Evolutionary conservation across 306 rosid genomes (phyloP).

Genomic region (Cucurbita argyrosperma): DNA sequence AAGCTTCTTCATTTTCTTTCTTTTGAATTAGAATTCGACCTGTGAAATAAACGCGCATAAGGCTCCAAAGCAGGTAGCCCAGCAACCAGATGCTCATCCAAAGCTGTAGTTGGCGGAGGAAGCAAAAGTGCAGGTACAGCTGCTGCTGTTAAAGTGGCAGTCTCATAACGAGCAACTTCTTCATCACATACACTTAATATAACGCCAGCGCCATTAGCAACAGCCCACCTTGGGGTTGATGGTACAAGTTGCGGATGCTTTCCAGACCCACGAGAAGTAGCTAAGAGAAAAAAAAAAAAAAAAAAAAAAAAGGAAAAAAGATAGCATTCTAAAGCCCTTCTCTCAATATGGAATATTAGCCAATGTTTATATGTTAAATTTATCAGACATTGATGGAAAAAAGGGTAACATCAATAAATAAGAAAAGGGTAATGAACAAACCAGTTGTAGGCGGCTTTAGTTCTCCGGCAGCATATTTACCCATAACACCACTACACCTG

Average conservation of each 20-base stretch:
- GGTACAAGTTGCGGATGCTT: constrained; percentile 95
- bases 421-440: constrained; percentile 12
- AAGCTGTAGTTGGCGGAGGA: constrained; percentile 96
- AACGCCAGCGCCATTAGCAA: constrained; percentile 98
- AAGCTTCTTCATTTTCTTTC: neutral
- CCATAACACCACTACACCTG: constrained; percentile 99
- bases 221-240: constrained; percentile 98
- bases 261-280: constrained; percentile 88
- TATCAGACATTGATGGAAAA: neutral
- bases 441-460: constrained; percentile 87
- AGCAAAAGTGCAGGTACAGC: constrained; percentile 97
- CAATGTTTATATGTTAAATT: neutral
- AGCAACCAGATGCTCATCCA: constrained; percentile 96
- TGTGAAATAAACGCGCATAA: constrained; percentile 92
- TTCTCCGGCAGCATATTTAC: constrained; percentile 97
- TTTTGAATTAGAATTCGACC: constrained; percentile 25
- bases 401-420: neutral
- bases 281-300: constrained; percentile 12
- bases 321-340: neutral
- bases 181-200: constrained; percentile 98
- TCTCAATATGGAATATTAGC: neutral
- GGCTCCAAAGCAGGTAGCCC: constrained; percentile 99
- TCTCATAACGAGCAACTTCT: constrained; percentile 92
- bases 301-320: neutral
- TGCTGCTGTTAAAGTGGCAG: constrained; percentile 91